phyloP scores from a whole-genome alignment of 805 yeast species.

The Ogataea polymorpha region DNA sequence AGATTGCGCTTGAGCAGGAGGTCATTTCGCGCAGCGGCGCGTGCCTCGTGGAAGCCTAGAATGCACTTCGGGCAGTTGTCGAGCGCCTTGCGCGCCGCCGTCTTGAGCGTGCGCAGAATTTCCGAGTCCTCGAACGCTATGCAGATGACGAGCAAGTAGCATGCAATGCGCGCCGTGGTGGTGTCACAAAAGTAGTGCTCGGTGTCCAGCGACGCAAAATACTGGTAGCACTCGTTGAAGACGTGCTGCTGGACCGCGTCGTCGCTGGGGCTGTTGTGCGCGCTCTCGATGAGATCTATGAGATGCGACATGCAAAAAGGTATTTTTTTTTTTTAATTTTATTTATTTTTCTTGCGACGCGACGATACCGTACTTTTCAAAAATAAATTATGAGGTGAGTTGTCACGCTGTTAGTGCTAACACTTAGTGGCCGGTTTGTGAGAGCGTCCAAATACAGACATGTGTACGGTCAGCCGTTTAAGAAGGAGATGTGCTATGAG shows the following conservation, averaged over 20 bases:
- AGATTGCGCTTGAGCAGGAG: slow-evolving; percentile 48
- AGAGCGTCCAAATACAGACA: slow-evolving; percentile 97
- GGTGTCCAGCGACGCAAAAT: slow-evolving; percentile 12
- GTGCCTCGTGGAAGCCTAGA: slow-evolving; percentile 48
- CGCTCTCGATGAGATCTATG: slow-evolving; percentile 21
- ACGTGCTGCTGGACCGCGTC: slow-evolving; percentile 35
- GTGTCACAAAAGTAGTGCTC: slow-evolving; percentile 58
- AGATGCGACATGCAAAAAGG: slow-evolving; percentile 5
- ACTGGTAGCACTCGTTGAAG: slow-evolving; percentile 38
- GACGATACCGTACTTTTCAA: not conserved
- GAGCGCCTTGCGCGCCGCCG: slow-evolving; percentile 32
- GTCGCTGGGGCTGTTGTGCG: slow-evolving; percentile 33
- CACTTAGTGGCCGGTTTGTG: slow-evolving; percentile 73
- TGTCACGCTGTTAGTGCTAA: slow-evolving; percentile 3
- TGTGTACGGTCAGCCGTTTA: slow-evolving; percentile 86
- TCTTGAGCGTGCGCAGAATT: slow-evolving; percentile 9
- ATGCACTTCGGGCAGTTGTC: slow-evolving; percentile 54
- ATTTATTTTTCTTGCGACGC: no score
- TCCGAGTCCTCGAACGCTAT: slow-evolving; percentile 41
- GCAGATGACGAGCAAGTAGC: slow-evolving; percentile 41
- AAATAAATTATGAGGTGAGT: slow-evolving; percentile 23
- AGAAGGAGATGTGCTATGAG: slow-evolving; percentile 69
- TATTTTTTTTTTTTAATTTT: no score
- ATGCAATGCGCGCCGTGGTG: slow-evolving; percentile 47
- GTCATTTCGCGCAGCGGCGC: slow-evolving; percentile 47